Percentiles rank a stretch among this genome's conserved stretches.
Conservation (phyloP, 441 rosid species). For the Gossypium aridum region DNA sequence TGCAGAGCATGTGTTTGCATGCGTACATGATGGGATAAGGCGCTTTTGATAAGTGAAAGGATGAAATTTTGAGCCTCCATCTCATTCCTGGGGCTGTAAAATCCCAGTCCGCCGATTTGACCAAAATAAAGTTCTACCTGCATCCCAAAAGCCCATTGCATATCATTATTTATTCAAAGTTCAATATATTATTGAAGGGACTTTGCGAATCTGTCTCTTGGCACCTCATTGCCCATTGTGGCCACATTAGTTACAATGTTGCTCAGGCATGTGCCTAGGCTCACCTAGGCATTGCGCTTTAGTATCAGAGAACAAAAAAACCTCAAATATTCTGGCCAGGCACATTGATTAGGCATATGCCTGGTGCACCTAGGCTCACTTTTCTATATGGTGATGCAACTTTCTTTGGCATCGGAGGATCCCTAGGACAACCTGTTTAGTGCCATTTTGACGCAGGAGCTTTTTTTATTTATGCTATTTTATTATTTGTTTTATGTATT, state of each 20-base stretch:
- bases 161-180: neutral
- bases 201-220: neutral
- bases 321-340: neutral
- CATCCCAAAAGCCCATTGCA: constrained; percentile 22
- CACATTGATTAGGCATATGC: neutral
- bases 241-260: neutral
- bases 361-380: neutral
- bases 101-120: constrained; percentile 39
- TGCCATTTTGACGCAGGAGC: neutral
- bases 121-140: constrained; percentile 89
- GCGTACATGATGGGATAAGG: constrained; percentile 14
- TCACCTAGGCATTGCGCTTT: neutral
- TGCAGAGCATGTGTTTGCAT: constrained; percentile 23
- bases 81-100: constrained; percentile 64
- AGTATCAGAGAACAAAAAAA: neutral
- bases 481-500: no score
- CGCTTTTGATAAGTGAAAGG: constrained; percentile 33
- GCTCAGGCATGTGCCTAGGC: neutral
- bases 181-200: neutral
- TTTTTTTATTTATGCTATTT: neutral
- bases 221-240: neutral
- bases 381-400: neutral
- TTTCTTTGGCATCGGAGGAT: neutral
- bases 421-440: neutral
- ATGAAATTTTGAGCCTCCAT: constrained; percentile 61